Conservation (phyloP, 352 stramenopile species). For the Phytophthora sp. region DNA sequence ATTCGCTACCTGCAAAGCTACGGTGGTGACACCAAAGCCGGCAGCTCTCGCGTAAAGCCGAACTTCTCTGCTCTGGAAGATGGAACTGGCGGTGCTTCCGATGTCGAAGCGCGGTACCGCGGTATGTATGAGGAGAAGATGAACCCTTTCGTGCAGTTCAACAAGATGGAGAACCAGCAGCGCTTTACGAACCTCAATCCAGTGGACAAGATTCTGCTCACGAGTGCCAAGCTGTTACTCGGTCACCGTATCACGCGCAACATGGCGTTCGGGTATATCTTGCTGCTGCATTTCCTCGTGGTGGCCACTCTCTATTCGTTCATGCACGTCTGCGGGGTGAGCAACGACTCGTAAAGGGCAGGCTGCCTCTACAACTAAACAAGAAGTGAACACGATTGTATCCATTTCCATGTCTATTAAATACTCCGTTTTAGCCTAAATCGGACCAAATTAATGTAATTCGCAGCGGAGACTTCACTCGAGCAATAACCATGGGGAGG, state of each 20-base stretch:
- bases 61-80: constrained; percentile 47
- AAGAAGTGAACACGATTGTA: background rate
- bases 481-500: constrained; percentile 44
- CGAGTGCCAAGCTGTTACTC: constrained; percentile 83
- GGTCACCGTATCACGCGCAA: constrained; percentile 84
- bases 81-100: constrained; percentile 27
- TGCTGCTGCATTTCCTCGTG: constrained; percentile 88
- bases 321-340: constrained; percentile 85
- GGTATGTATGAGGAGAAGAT: constrained; percentile 92
- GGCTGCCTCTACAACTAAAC: background rate
- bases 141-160: constrained; percentile 93
- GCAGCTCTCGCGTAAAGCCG: constrained; percentile 21
- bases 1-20: constrained; percentile 89
- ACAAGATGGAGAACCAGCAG: constrained; percentile 89
- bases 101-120: constrained; percentile 85
- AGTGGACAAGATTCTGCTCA: constrained; percentile 92
- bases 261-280: constrained; percentile 84
- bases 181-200: constrained; percentile 91
- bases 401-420: background rate
- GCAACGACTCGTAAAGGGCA: constrained; percentile 55
- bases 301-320: constrained; percentile 88
- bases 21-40: constrained; percentile 31
- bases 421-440: no score
- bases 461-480: background rate
- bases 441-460: background rate